A percentile compares a stretch with the other conserved stretches of the same genome.
These are phyloP conservation scores for Arthromyces matolae DNA, from an alignment of 768 basidiomycete species.

Conservation along the genomic window DNA sequence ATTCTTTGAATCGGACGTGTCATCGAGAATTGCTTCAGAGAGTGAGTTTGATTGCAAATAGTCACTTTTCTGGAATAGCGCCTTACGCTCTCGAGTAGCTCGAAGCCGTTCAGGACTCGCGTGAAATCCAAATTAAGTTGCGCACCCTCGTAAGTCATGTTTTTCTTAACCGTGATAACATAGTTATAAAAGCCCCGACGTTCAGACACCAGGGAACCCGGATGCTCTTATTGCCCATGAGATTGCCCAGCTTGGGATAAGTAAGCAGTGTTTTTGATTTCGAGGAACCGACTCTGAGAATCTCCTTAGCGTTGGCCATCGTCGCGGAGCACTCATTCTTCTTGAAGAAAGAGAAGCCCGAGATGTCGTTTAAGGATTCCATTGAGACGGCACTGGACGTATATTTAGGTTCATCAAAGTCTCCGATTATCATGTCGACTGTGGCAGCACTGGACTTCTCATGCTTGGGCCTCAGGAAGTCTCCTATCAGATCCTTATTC, in stretches of 20 bases:
- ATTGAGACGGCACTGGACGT: slow-evolving; percentile 5
- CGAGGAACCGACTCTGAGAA: neutral
- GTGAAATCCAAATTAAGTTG: slow-evolving; percentile 1
- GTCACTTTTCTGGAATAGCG: neutral
- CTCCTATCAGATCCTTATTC: neutral
- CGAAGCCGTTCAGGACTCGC: neutral
- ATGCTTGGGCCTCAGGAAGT: neutral
- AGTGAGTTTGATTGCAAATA: neutral
- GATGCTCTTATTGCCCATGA: neutral
- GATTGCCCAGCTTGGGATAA: slow-evolving; percentile 8
- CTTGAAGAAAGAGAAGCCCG: slow-evolving; percentile 5
- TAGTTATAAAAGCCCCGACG: neutral
- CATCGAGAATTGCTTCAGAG: neutral
- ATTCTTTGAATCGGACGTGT: too few relatives aligned
- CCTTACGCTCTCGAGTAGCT: neutral
- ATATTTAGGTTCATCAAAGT: slow-evolving; percentile 5
- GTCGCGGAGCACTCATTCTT: slow-evolving; percentile 15
- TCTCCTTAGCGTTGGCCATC: slow-evolving; percentile 8
- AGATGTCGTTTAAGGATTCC: slow-evolving; percentile 10
- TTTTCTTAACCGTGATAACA: neutral
- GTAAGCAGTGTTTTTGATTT: neutral
- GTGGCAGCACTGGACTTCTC: slow-evolving; percentile 2
- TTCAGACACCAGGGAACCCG: neutral
- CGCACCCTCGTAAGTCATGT: neutral
- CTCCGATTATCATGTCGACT: neutral